Base-by-base conservation (phyloP, 768 basidiomycete species). In the Tephrocybe rancida region DNA sequence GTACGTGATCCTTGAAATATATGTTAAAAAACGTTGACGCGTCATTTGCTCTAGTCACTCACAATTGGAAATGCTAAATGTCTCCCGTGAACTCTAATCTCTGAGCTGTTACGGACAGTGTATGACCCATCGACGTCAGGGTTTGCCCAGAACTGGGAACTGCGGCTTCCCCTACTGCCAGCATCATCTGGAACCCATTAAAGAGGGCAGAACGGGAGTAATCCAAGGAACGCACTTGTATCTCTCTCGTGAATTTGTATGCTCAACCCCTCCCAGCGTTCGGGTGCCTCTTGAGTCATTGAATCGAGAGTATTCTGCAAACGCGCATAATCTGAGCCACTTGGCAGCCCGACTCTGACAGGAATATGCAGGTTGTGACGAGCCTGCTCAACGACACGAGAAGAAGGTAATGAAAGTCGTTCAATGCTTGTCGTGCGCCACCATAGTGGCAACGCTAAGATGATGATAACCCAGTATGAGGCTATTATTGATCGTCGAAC, bases 371-470 rank as follows among this genome's bases (percentile, higher is more conserved):
- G 72, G 34, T 70, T 66, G 54, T 72, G 75, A 43, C 70, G 67
- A 38, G 80, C 73, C 60, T 86, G 78, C 5, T 77, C 74, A 35
- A 68, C 67, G 29, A 95, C 85, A 19, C 82, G 79, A 38, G 71
- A 68, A 7, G 77, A 72, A 1, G 95, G 92, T 11, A 97, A 73
- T 0, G 87, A 74, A 14, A 90, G 76, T 24, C 95, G 83, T 64
- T 95, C 82, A 25, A 98, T 96, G 58, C 90, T 90, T 4, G 97
- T 98, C 24, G 90, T 87, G 46, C 77, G 79, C 93, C 94, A 98
- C 97, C 97, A 99, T 44, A 92, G 78, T 2, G 97, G 97, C 18
- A 95, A 54, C 1, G 87, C 88, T 6, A 92, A 71, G 29, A 96
- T 58, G 30, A 97, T 79, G 24, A 93, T 70, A 22, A 80, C 50